These are phyloP conservation scores for Didymella segeticola DNA, from an alignment of 2,329 filamentous ascomycete genomes.

Conservation along the genomic window DNA sequence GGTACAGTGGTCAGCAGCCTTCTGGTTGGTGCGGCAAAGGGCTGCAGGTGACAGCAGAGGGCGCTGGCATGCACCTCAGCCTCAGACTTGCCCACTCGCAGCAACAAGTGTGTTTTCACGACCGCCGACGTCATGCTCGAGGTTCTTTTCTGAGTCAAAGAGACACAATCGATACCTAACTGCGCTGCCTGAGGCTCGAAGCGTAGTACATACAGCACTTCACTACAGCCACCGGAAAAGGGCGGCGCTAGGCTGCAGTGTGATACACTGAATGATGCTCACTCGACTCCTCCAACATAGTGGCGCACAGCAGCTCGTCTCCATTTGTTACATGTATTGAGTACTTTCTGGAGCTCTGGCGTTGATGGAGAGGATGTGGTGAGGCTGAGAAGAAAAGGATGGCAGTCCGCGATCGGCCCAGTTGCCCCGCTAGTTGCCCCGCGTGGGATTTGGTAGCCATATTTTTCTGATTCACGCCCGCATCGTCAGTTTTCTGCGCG, in stretches of 20 bases:
- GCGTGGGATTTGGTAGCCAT: not conserved
- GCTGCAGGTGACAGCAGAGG: slow-evolving; percentile 14
- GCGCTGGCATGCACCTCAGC: slow-evolving; percentile 10
- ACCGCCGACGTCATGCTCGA: not conserved
- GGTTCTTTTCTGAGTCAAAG: not conserved
- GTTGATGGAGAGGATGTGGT: not conserved
- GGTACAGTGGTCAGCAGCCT: not conserved
- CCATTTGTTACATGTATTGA: not conserved
- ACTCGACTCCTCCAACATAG: not conserved
- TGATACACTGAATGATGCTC: not conserved
- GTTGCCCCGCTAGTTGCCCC: slow-evolving; percentile 2
- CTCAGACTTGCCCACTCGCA: not conserved
- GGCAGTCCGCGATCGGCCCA: slow-evolving; percentile 5
- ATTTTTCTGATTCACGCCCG: slow-evolving; percentile 11
- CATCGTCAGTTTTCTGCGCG: slow-evolving; percentile 12
- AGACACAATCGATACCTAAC: not conserved
- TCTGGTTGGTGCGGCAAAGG: slow-evolving; percentile 5
- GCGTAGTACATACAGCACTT: too few relatives aligned
- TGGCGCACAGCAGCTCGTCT: not conserved
- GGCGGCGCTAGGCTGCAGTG: slow-evolving; percentile 12
- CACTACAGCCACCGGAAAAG: not conserved
- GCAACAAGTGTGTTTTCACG: not conserved
- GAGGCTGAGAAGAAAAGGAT: not conserved
- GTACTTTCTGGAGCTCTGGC: not conserved
- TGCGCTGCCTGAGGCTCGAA: not conserved